Evolutionary conservation across 169 alveolate genomes (phyloP).

Genomic region (Cardiosporidium cionae): DNA sequence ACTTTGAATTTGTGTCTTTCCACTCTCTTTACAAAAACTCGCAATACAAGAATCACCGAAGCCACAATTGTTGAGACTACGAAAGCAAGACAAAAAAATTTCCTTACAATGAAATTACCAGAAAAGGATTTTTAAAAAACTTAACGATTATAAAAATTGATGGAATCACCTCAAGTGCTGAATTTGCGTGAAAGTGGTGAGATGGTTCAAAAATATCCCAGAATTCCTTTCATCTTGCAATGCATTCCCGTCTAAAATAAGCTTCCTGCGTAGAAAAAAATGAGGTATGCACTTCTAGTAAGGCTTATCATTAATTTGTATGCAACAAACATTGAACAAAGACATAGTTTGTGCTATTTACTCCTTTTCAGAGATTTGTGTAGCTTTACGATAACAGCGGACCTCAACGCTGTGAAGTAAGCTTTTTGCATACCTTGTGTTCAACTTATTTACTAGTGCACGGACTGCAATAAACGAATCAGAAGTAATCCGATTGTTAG

Average conservation of each 20-base stretch:
- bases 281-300: no score
- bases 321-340: no score
- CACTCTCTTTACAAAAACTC: neutral
- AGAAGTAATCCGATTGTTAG: neutral
- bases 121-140: no score
- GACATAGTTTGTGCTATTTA: no score
- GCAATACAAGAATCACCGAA: neutral
- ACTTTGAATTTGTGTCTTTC: neutral
- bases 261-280: neutral
- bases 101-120: neutral
- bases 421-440: neutral
- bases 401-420: neutral
- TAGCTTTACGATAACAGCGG: no score
- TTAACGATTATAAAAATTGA: no score
- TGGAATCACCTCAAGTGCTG: neutral
- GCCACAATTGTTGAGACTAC: neutral
- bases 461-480: neutral
- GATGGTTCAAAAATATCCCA: neutral
- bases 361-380: neutral
- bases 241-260: neutral
- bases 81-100: neutral
- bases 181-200: neutral
- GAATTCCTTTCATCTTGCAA: neutral
- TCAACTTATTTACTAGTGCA: neutral
- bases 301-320: no score